Conservation (phyloP, 768 basidiomycete species). For the Candolleomyces aberdarensis region DNA sequence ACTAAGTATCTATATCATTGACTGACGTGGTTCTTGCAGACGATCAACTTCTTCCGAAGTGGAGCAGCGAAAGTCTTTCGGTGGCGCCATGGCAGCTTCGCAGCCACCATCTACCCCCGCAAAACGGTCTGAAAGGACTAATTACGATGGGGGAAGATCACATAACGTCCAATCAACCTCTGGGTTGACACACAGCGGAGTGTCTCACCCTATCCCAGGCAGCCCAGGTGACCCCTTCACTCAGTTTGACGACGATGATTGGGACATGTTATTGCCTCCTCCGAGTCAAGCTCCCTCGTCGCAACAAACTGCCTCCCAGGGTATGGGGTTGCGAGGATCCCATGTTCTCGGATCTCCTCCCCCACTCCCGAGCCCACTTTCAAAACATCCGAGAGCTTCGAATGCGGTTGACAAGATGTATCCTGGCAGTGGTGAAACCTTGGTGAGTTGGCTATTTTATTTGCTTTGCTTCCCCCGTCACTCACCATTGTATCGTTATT, state of each 20-base stretch:
- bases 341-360: background rate
- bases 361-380: background rate
- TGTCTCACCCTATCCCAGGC: background rate
- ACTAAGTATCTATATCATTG: background rate
- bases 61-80: background rate
- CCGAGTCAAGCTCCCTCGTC: background rate
- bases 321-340: background rate
- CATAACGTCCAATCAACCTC: background rate
- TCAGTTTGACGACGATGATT: background rate
- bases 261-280: background rate
- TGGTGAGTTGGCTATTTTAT: background rate
- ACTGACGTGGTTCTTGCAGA: background rate
- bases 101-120: conserved; percentile 3
- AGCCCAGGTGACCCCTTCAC: background rate
- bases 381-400: background rate
- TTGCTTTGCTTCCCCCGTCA: background rate
- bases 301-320: background rate
- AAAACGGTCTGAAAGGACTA: background rate
- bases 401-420: background rate
- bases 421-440: background rate
- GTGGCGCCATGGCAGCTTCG: background rate
- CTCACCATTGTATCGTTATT: background rate
- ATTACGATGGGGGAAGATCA: background rate
- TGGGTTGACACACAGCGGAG: background rate
- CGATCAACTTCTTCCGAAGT: conserved; percentile 1